A percentile compares a stretch with the other conserved stretches of the same genome.
Conservation (phyloP, 2,329 filamentous ascomycete species). For the Periconia sp. region DNA sequence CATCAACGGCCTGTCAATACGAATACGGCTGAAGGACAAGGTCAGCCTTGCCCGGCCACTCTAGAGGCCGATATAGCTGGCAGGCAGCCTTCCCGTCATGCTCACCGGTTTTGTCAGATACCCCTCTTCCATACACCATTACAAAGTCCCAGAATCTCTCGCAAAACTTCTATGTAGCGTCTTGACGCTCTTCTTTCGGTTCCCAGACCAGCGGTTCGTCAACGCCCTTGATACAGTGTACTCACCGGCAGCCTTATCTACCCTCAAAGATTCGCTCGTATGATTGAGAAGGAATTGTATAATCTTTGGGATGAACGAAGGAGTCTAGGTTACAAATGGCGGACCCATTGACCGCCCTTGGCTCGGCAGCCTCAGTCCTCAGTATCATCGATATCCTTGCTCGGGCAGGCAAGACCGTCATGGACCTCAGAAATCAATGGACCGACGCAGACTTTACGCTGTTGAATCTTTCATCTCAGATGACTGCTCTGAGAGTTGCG, state of each 20-base stretch:
- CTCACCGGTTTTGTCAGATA: neutral
- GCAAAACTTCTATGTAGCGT: too few species aligned
- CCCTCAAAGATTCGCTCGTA: neutral
- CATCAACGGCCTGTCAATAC: too few species aligned
- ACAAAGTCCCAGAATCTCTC: neutral
- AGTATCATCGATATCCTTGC: constrained; percentile 7
- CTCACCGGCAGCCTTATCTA: neutral
- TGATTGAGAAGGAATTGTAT: too few species aligned
- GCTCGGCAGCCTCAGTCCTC: neutral
- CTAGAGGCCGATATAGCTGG: neutral
- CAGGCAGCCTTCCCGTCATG: neutral
- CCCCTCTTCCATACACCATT: neutral
- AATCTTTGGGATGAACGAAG: too few species aligned
- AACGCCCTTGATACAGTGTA: too few species aligned
- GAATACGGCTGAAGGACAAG: neutral
- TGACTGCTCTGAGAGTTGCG: constrained; percentile 15
- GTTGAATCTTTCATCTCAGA: constrained; percentile 14
- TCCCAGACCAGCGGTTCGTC: too few species aligned
- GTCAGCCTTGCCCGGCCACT: neutral
- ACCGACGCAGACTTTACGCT: constrained; percentile 12
- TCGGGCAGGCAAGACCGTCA: constrained; percentile 3
- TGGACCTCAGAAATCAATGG: constrained; percentile 5
- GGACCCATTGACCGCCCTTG: constrained; percentile 12
- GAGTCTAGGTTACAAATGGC: constrained; percentile 10
- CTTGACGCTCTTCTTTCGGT: too few species aligned